Evolutionary conservation across 1,284 basidiomycete species (phyloP).

Genomic region (Pulveroboletus sp.): DNA sequence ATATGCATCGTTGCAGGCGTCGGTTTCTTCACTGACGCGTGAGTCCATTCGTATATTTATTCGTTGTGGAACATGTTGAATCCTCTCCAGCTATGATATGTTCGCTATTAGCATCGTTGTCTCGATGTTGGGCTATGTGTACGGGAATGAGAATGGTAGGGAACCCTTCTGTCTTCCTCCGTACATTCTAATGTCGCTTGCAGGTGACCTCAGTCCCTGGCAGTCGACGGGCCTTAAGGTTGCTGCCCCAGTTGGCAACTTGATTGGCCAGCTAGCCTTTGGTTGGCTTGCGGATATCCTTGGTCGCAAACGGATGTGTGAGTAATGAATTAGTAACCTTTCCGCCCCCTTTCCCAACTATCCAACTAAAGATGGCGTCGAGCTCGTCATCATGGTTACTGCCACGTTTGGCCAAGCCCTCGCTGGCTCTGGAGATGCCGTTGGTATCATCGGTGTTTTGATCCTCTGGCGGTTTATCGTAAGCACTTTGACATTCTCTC

Average conservation of each 20-base stretch:
- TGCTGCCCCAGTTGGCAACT: constrained; percentile 55
- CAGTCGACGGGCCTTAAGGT: constrained; percentile 31
- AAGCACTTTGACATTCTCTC: constrained; percentile 16
- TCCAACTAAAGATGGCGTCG: constrained; percentile 47
- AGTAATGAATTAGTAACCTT: constrained; percentile 9
- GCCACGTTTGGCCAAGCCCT: constrained; percentile 51
- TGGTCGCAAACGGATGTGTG: constrained; percentile 49
- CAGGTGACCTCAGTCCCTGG: constrained; percentile 31
- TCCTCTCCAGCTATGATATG: constrained; percentile 25
- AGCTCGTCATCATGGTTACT: constrained; percentile 55
- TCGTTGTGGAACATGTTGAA: background rate
- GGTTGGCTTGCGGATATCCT: constrained; percentile 55
- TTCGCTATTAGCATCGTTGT: constrained; percentile 27
- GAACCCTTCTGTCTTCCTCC: background rate
- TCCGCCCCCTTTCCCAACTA: background rate
- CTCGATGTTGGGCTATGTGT: constrained; percentile 33
- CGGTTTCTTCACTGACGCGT: constrained; percentile 32
- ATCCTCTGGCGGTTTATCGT: constrained; percentile 57
- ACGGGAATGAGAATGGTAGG: constrained; percentile 27
- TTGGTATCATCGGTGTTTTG: constrained; percentile 57
- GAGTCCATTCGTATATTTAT: constrained; percentile 2
- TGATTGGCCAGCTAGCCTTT: constrained; percentile 60
- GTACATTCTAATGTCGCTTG: background rate
- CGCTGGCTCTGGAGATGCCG: constrained; percentile 48
- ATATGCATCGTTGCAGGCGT: constrained; percentile 27